phyloP scores from a whole-genome alignment of 495 filamentous ascomycete genomes.

The Penicillium diatomitis region DNA sequence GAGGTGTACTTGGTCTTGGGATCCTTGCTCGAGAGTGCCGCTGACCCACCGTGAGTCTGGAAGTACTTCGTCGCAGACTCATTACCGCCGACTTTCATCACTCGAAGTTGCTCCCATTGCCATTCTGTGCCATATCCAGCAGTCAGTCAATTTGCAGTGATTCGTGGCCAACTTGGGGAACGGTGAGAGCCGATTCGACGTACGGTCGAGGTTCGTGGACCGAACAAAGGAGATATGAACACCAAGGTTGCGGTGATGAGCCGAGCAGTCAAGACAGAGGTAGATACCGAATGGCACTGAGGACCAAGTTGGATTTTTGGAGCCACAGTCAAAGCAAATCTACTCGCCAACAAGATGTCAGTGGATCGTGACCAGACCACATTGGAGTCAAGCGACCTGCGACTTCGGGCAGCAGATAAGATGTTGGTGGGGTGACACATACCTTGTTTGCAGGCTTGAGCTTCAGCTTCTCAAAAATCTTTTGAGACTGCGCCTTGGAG shows the following conservation, averaged over 20 bases:
- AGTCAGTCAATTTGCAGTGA: constrained; percentile 1
- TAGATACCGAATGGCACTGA: constrained; percentile 97
- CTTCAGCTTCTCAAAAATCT: constrained; percentile 97
- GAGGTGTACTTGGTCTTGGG: constrained; percentile 94
- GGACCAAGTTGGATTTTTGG: constrained; percentile 97
- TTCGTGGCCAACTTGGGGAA: not conserved
- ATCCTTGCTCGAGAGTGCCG: constrained; percentile 90
- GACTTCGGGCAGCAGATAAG: constrained; percentile 11
- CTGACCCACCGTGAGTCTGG: constrained; percentile 87
- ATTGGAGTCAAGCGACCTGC: not conserved
- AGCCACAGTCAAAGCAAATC: constrained; percentile 96
- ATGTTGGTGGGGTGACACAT: constrained; percentile 17
- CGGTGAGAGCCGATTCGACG: constrained; percentile 22
- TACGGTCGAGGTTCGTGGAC: constrained; percentile 97
- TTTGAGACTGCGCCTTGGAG: constrained; percentile 88
- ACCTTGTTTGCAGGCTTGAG: constrained; percentile 90
- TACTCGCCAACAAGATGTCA: constrained; percentile 26
- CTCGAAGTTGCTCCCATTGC: constrained; percentile 96
- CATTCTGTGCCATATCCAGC: constrained; percentile 55
- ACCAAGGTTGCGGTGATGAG: constrained; percentile 83
- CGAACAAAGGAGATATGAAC: constrained; percentile 97
- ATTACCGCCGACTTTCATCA: constrained; percentile 99
- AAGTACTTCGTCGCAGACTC: constrained; percentile 98
- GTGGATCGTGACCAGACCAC: constrained; percentile 11
- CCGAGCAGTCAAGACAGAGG: constrained; percentile 93